Conservation (phyloP, 2,329 filamentous ascomycete species). For the Xylaria sp. region DNA sequence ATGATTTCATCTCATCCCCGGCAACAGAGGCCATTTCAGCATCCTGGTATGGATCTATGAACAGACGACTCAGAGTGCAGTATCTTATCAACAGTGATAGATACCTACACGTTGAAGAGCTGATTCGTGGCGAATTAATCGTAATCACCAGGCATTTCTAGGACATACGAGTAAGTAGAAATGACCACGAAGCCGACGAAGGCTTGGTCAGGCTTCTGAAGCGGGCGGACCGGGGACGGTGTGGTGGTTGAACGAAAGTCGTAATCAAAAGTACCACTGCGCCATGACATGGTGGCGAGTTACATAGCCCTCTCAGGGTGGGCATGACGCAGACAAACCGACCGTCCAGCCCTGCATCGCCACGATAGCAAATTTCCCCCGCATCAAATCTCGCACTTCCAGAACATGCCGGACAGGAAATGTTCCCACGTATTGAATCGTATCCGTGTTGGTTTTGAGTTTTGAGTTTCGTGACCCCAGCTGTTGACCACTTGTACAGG, state of each 20-base stretch:
- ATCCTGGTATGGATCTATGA: background rate
- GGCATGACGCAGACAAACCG: conserved; percentile 25
- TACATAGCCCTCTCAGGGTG: conserved; percentile 33
- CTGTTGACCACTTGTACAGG: background rate
- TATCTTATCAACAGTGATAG: background rate
- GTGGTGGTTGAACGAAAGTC: background rate
- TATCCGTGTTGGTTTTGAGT: conserved; percentile 10
- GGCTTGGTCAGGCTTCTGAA: background rate
- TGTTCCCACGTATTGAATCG: conserved; percentile 7
- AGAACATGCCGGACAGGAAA: conserved; percentile 16
- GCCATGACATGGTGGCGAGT: conserved; percentile 40
- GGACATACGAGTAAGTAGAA: conserved; percentile 8
- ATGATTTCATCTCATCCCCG: background rate
- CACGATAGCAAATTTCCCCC: conserved; percentile 27
- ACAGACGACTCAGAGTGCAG: background rate
- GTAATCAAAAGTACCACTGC: conserved; percentile 39
- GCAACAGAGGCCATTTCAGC: background rate
- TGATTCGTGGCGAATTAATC: background rate
- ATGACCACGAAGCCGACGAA: conserved; percentile 19
- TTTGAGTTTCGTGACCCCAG: background rate
- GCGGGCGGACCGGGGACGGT: background rate
- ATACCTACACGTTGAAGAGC: background rate
- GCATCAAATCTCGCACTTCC: conserved; percentile 13
- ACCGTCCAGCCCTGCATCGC: conserved; percentile 30
- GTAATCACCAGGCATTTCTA: background rate